Evolutionary conservation across 2,329 filamentous ascomycete genomes (phyloP), one percentile per base, ranked within the genome.

Genomic region (Zasmidium cellare): DNA sequence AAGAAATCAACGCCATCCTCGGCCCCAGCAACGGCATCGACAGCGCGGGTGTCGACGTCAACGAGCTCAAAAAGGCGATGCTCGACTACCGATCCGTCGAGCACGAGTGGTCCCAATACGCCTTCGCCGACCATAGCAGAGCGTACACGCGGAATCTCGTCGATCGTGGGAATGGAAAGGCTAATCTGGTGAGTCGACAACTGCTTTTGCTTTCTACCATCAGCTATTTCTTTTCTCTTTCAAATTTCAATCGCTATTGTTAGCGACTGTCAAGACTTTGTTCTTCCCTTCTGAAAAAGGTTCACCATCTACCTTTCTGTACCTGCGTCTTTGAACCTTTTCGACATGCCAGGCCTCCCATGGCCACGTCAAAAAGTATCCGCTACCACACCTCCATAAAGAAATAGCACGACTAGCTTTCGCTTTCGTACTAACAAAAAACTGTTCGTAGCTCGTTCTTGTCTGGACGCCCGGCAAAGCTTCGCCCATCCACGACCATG

Each of bases 81-180:
- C 76, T 84, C 57, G 77, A 82, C 24, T 96, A 97, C 75, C 73
- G 81, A 51, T 91, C 89, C 48, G 77, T 84, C 41, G 80, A 87
- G 56, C 74, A 78, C 23, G 87, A 92, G 55, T 97, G 92, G 92
- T 71, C 77, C 53, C 81, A 80, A 61, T 96, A 90, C 75, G 90
- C 89, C 24, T 83, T 93, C 66, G 82, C 82, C n/a, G 88, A 96
- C 68, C 66, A 77, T 18, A 86, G 80, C 62, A 81, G 87, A 67
- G 83, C 84, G 1, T 97, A 96, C 74, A 96, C 92, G 12, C 80
- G 92, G 55, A 96, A 96, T 71, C 82, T 96, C 3, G 91, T 97
- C 46, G 91, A 96, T 69, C 88, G 92, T 71, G 91, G 92, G 2
- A 96, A 96, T 67, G 91, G 86, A 58, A 90, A 90, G 74, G 87